phyloP scores from a whole-genome alignment of 371 early-diverging fungal genomes.

The Catenaria anguillulae region DNA sequence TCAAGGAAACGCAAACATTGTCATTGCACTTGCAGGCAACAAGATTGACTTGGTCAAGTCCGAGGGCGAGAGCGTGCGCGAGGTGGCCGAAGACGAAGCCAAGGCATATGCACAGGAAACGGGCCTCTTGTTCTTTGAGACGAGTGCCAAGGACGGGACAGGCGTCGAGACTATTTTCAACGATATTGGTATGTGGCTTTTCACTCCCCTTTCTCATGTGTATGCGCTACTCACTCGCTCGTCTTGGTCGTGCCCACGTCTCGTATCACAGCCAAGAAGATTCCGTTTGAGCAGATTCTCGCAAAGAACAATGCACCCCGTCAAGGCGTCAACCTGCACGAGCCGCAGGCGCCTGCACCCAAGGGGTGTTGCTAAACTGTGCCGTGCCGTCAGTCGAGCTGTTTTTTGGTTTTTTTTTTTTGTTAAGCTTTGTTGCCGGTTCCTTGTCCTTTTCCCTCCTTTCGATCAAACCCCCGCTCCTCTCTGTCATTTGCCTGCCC shows the following conservation, averaged over 20 bases:
- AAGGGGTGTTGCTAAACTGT: neutral
- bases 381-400: too few species aligned
- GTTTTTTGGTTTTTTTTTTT: neutral
- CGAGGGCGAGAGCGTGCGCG: conserved; percentile 9
- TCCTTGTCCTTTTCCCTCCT: too few species aligned
- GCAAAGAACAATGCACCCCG: neutral
- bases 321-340: conserved; percentile 7
- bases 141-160: conserved; percentile 81
- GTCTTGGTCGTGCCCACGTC: too few species aligned
- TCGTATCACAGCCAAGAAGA: conserved; percentile 1
- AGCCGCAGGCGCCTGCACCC: neutral
- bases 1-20: conserved; percentile 87
- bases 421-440: neutral
- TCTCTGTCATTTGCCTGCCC: too few species aligned
- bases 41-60: conserved; percentile 63
- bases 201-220: neutral
- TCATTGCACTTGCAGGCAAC: conserved; percentile 94
- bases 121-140: conserved; percentile 78
- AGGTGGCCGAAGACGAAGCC: conserved; percentile 50
- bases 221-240: neutral
- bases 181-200: conserved; percentile 9
- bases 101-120: conserved; percentile 74
- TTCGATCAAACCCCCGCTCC: too few species aligned
- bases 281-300: conserved; percentile 6
- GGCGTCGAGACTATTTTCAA: conserved; percentile 76